phyloP scores from a whole-genome alignment of 345 rosid species.

The Dovyalis caffra region DNA sequence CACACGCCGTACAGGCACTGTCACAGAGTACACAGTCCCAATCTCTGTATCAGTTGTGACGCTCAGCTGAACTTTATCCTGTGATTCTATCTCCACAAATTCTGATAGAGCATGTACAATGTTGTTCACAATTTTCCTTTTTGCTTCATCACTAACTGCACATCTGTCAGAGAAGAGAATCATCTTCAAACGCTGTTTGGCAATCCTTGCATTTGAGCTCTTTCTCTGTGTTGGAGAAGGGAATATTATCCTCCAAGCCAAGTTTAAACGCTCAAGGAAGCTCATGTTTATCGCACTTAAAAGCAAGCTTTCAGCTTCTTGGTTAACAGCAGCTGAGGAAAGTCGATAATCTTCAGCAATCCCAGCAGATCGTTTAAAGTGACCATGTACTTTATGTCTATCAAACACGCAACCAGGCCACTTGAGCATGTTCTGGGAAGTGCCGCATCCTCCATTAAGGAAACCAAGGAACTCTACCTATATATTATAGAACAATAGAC shows the following conservation, averaged over 20 bases:
- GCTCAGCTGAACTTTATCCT: constrained; percentile 89
- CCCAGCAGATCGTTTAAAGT: constrained; percentile 43
- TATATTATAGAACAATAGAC: constrained; percentile 13
- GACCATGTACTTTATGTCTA: constrained; percentile 24
- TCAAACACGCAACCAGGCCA: constrained; percentile 34
- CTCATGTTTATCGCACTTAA: constrained; percentile 69
- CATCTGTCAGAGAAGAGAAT: constrained; percentile 97
- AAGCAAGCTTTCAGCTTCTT: constrained; percentile 73
- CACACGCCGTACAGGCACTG: constrained; percentile 88
- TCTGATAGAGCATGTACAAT: constrained; percentile 75
- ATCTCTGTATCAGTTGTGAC: constrained; percentile 81
- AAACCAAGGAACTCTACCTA: constrained; percentile 55
- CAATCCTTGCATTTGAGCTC: constrained; percentile 90
- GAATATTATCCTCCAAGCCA: constrained; percentile 93
- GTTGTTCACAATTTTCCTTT: constrained; percentile 77
- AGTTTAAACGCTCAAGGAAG: constrained; percentile 75
- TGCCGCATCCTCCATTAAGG: constrained; percentile 36
- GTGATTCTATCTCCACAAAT: constrained; percentile 92
- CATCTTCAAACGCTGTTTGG: constrained; percentile 96
- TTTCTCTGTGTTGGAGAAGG: constrained; percentile 66
- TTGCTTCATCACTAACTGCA: constrained; percentile 92
- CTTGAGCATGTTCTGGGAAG: constrained; percentile 28
- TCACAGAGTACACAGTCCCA: constrained; percentile 91
- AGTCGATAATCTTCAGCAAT: constrained; percentile 51
- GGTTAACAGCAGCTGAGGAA: constrained; percentile 49